Conservation (phyloP, 768 basidiomycete species). For the Suillus discolor region DNA sequence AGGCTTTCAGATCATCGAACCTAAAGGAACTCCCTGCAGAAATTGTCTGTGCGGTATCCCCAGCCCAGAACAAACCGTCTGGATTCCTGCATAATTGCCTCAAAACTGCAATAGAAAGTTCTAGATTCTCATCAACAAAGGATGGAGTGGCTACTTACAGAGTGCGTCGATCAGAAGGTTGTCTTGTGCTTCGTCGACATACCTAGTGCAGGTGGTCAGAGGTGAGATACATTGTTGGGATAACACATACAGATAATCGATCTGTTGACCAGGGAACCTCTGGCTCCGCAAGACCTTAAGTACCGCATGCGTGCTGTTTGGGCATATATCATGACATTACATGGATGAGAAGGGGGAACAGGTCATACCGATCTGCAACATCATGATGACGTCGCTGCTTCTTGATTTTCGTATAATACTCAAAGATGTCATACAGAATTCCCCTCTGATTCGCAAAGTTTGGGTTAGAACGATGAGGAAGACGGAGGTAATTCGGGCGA, state of each 20-base stretch:
- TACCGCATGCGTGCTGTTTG: constrained; percentile 52
- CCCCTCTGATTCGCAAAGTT: constrained; percentile 54
- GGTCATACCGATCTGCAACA: constrained; percentile 56
- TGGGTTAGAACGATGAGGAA: constrained; percentile 54
- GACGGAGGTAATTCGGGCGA: constrained; percentile 42
- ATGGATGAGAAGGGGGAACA: neutral
- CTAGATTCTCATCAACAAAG: neutral
- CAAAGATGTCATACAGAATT: constrained; percentile 55
- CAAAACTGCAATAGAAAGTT: constrained; percentile 46
- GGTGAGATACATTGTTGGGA: neutral
- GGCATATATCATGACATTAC: constrained; percentile 1
- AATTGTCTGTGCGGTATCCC: constrained; percentile 81
- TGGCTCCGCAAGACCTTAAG: constrained; percentile 34
- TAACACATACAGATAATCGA: constrained; percentile 56
- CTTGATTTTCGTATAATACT: constrained; percentile 52
- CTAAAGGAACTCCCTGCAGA: constrained; percentile 71
- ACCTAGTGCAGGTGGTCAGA: constrained; percentile 39
- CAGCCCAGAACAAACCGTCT: constrained; percentile 76
- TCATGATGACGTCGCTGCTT: constrained; percentile 47
- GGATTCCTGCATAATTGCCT: constrained; percentile 63
- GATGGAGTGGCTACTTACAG: constrained; percentile 37
- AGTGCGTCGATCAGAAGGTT: constrained; percentile 66
- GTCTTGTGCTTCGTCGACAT: constrained; percentile 77
- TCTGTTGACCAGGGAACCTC: constrained; percentile 34
- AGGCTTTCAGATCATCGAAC: constrained; percentile 72